Percentiles rank a stretch among this genome's conserved stretches.
Conservation (phyloP, 208 protist genomes). For the Acanthamoeba royreba region DNA sequence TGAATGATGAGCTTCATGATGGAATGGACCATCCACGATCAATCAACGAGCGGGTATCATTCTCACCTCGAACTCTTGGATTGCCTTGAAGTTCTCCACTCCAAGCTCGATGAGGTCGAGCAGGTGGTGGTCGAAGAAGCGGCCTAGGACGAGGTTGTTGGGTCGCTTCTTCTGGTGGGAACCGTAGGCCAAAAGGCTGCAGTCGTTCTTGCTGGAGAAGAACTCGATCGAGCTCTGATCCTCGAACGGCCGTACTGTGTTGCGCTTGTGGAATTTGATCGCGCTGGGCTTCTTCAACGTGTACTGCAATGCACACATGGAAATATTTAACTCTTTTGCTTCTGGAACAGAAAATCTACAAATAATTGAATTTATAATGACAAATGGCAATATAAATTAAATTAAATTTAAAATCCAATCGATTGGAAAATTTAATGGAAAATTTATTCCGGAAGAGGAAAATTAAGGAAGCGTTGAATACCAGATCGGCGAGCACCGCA, state of each 20-base stretch:
- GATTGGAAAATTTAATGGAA: neutral
- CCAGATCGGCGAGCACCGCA: conserved; percentile 44
- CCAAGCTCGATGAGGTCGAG: conserved; percentile 81
- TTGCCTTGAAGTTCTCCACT: conserved; percentile 59
- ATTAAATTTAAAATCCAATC: neutral
- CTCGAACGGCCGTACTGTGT: conserved; percentile 78
- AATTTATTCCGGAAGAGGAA: neutral
- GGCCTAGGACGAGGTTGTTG: conserved; percentile 78
- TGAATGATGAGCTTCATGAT: neutral
- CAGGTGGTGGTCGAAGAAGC: conserved; percentile 76
- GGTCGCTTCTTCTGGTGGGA: conserved; percentile 79
- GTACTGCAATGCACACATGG: too few relatives aligned
- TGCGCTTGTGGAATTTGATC: conserved; percentile 66
- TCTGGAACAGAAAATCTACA: neutral
- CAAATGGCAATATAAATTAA: neutral
- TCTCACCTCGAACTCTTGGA: conserved; percentile 5
- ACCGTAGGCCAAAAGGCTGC: conserved; percentile 72
- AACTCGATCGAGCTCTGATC: conserved; percentile 77
- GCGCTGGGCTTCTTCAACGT: conserved; percentile 72
- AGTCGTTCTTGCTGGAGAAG: conserved; percentile 72
- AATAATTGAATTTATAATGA: neutral
- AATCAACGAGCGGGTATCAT: too few relatives aligned
- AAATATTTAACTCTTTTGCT: too few relatives aligned
- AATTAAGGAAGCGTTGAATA: neutral
- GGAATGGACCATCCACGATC: neutral